A percentile compares a stretch with the other conserved stretches of the same genome.
Evolutionary conservation across 2,329 filamentous ascomycete genomes (phyloP).

Genomic region (Talaromyces islandicus): DNA sequence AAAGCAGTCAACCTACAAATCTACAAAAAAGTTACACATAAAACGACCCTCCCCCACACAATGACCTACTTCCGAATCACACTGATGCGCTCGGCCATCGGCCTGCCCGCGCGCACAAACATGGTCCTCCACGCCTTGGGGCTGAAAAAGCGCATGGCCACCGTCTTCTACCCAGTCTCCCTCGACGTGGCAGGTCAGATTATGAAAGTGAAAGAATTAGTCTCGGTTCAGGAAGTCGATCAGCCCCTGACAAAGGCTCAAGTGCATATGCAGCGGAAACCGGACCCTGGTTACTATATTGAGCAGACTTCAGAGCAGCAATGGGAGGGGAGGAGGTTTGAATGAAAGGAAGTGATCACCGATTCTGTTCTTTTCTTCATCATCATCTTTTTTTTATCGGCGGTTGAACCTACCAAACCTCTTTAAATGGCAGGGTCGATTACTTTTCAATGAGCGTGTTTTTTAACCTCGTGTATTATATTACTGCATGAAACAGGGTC

Average conservation of each 20-base stretch:
- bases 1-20: neutral
- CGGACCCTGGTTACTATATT: slow-evolving; percentile 74
- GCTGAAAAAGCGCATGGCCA: slow-evolving; percentile 74
- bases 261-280: slow-evolving; percentile 65
- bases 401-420: no score
- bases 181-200: slow-evolving; percentile 82
- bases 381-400: no score
- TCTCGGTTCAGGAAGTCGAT: slow-evolving; percentile 32
- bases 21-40: no score
- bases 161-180: slow-evolving; percentile 81
- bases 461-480: neutral
- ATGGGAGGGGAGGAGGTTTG: slow-evolving; percentile 15
- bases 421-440: no score
- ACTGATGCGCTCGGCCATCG: slow-evolving; percentile 82
- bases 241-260: slow-evolving; percentile 51
- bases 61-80: slow-evolving; percentile 90
- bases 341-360: neutral
- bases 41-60: slow-evolving; percentile 11
- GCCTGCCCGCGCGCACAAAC: slow-evolving; percentile 70
- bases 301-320: slow-evolving; percentile 41
- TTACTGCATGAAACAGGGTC: neutral
- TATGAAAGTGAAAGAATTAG: slow-evolving; percentile 88
- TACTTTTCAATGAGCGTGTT: neutral
- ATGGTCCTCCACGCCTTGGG: slow-evolving; percentile 81
- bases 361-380: neutral